Conservation (phyloP, 257 asterid genomes). For the Handroanthus guayacan region DNA sequence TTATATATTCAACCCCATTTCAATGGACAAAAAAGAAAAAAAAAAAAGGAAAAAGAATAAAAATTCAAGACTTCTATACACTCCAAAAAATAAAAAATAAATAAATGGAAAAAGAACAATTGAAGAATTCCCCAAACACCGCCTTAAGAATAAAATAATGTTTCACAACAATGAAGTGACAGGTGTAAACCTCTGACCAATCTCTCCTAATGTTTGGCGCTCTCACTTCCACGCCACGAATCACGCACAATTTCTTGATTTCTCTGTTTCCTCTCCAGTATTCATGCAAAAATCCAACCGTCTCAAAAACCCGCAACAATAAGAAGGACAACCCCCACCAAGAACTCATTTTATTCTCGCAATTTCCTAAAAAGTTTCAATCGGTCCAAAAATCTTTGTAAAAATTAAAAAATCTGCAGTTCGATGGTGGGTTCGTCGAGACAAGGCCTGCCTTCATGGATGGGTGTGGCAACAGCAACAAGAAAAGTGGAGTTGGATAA, state of each 20-base stretch:
- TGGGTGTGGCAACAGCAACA: conserved; percentile 51
- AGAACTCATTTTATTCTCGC: not conserved
- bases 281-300: conserved; percentile 27
- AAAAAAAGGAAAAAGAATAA: too few relatives aligned
- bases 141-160: not conserved
- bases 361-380: not conserved
- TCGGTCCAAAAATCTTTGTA: not conserved
- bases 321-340: not conserved
- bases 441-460: conserved; percentile 67
- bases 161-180: not conserved
- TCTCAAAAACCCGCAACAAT: conserved; percentile 14
- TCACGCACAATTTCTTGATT: conserved; percentile 14
- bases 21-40: too few relatives aligned
- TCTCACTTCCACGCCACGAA: conserved; percentile 56
- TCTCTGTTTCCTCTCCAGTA: not conserved
- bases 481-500: conserved; percentile 54
- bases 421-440: conserved; percentile 61
- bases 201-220: conserved; percentile 45
- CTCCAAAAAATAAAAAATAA: too few relatives aligned
- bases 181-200: conserved; percentile 12
- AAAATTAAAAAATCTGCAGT: not conserved
- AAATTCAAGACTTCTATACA: not conserved
- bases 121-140: not conserved
- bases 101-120: not conserved
- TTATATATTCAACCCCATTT: not conserved